Conservation (phyloP, 2,329 filamentous ascomycete genomes). For the Colletotrichum cuscutae region DNA sequence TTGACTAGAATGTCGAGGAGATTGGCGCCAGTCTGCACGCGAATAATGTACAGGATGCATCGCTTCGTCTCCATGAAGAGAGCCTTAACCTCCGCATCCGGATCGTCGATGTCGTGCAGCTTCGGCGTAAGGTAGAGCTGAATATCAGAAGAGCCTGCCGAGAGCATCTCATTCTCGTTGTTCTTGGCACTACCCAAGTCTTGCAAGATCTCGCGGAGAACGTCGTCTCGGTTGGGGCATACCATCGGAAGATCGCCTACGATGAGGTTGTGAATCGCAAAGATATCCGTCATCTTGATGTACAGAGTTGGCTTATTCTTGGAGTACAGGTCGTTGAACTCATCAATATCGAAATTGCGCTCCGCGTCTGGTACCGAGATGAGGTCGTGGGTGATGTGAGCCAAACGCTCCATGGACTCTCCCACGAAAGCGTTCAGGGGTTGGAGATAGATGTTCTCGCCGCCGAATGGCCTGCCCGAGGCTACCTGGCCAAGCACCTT, state of each 20-base stretch:
- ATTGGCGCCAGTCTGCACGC: slow-evolving; percentile 90
- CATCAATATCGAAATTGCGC: slow-evolving; percentile 95
- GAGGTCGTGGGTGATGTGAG: slow-evolving; percentile 78
- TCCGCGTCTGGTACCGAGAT: slow-evolving; percentile 90
- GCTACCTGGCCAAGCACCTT: slow-evolving; percentile 93
- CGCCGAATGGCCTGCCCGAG: slow-evolving; percentile 88
- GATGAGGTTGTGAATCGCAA: slow-evolving; percentile 92
- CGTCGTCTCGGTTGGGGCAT: slow-evolving; percentile 84
- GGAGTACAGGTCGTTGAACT: slow-evolving; percentile 97
- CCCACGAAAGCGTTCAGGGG: slow-evolving; percentile 92
- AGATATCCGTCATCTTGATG: slow-evolving; percentile 98
- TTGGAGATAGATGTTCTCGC: slow-evolving; percentile 95
- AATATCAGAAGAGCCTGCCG: slow-evolving; percentile 87
- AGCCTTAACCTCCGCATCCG: slow-evolving; percentile 89
- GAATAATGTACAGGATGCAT: slow-evolving; percentile 96
- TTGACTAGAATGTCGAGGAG: slow-evolving; percentile 97
- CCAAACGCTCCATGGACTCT: slow-evolving; percentile 84
- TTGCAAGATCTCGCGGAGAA: slow-evolving; percentile 89
- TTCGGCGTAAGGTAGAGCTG: slow-evolving; percentile 91
- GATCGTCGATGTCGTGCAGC: slow-evolving; percentile 89
- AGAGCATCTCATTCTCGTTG: slow-evolving; percentile 93
- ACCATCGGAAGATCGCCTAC: slow-evolving; percentile 81
- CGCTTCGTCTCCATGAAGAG: slow-evolving; percentile 99
- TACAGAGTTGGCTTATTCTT: slow-evolving; percentile 98
- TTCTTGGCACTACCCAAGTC: slow-evolving; percentile 96